Evolutionary conservation across 495 filamentous ascomycete genomes (phyloP).

Genomic region (Podospora fimiseda): DNA sequence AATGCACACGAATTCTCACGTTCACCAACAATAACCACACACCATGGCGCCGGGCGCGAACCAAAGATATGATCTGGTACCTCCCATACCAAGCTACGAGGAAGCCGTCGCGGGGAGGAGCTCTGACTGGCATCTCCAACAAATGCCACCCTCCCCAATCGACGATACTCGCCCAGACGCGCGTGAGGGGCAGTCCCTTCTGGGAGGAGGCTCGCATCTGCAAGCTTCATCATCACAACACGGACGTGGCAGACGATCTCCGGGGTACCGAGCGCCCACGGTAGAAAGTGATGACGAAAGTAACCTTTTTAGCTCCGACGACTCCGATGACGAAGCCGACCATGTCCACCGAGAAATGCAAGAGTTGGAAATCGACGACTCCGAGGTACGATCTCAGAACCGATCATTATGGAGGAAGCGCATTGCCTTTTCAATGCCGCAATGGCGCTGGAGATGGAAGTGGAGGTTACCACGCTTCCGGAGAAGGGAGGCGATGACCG

Average conservation of each 20-base stretch:
- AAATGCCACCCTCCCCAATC: slow-evolving; percentile 28
- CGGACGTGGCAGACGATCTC: slow-evolving; percentile 29
- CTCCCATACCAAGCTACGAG: slow-evolving; percentile 87
- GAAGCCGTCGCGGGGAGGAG: slow-evolving; percentile 60
- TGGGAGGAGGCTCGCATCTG: slow-evolving; percentile 40
- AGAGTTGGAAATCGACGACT: slow-evolving; percentile 85
- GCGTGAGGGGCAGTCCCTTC: slow-evolving; percentile 53
- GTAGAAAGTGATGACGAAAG: slow-evolving; percentile 57
- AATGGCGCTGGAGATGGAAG: slow-evolving; percentile 43
- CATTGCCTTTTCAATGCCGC: slow-evolving; percentile 41
- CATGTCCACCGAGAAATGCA: slow-evolving; percentile 76
- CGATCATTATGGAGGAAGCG: slow-evolving; percentile 45
- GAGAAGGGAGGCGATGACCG: slow-evolving; percentile 23
- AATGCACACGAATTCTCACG: slow-evolving; percentile 9
- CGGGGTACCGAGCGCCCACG: slow-evolving; percentile 65
- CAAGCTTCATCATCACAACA: slow-evolving; percentile 20
- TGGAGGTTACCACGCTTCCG: slow-evolving; percentile 42
- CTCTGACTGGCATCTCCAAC: slow-evolving; percentile 14
- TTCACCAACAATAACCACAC: slow-evolving; percentile 9
- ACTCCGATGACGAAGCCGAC: slow-evolving; percentile 38
- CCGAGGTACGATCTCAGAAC: slow-evolving; percentile 38
- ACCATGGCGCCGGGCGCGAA: slow-evolving; percentile 41
- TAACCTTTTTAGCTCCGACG: slow-evolving; percentile 32
- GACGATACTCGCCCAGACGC: slow-evolving; percentile 24
- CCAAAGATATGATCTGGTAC: slow-evolving; percentile 55